Evolutionary conservation across 345 rosid species (phyloP).

Genomic region (Citrus cavaleriei): DNA sequence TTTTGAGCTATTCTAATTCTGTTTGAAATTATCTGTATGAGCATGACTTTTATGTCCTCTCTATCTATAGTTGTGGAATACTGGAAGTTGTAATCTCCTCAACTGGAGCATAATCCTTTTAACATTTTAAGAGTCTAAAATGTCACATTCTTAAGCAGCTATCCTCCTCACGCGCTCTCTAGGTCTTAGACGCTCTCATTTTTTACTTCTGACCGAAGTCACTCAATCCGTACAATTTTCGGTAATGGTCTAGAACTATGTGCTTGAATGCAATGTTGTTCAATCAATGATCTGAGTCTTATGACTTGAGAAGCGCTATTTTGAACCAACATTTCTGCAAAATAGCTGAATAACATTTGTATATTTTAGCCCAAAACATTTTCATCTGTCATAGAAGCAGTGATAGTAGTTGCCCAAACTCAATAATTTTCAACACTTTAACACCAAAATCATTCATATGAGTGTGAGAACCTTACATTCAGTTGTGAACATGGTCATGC

Average conservation of each 20-base stretch:
- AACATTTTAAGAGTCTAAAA: background rate
- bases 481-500: background rate
- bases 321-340: background rate
- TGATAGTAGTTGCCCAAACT: background rate
- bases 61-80: background rate
- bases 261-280: background rate
- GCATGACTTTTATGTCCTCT: conserved; percentile 1
- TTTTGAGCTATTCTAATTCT: background rate
- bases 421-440: background rate
- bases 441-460: background rate
- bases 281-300: background rate
- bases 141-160: background rate
- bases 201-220: background rate
- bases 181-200: background rate
- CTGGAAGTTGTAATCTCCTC: background rate
- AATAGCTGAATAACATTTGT: background rate
- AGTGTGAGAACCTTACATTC: too few relatives aligned
- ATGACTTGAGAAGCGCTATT: background rate
- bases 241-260: background rate
- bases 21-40: background rate
- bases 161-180: background rate
- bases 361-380: background rate
- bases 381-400: background rate
- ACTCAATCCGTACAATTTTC: background rate
- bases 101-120: background rate